Evolutionary conservation across 495 filamentous ascomycete genomes (phyloP).

Genomic region (Neurospora hispaniola): DNA sequence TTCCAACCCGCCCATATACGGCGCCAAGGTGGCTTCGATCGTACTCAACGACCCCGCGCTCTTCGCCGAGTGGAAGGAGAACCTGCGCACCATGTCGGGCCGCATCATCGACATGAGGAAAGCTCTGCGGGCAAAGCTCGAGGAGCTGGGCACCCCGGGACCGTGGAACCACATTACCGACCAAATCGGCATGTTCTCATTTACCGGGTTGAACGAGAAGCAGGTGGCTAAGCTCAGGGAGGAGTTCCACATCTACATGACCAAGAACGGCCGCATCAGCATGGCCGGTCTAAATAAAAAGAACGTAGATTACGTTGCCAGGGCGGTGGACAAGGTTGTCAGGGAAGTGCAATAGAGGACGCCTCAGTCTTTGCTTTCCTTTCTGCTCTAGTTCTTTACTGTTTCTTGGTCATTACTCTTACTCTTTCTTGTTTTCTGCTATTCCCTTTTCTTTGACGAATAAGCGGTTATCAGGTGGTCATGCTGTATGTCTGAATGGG

Average conservation of each 20-base stretch:
- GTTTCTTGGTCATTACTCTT: background rate
- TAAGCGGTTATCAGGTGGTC: background rate
- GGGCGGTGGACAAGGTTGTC: constrained; percentile 78
- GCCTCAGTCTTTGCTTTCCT: background rate
- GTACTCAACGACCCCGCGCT: constrained; percentile 74
- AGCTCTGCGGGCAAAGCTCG: constrained; percentile 62
- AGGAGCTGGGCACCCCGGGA: constrained; percentile 74
- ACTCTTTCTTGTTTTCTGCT: background rate
- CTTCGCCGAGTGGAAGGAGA: constrained; percentile 90
- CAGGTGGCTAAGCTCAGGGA: constrained; percentile 76
- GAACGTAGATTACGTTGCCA: constrained; percentile 88
- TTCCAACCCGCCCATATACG: constrained; percentile 90
- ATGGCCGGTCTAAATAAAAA: constrained; percentile 90
- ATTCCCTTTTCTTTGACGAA: background rate
- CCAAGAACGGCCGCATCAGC: constrained; percentile 94
- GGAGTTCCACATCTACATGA: constrained; percentile 92
- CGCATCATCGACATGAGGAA: constrained; percentile 85
- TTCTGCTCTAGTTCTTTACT: background rate
- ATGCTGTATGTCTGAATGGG: background rate
- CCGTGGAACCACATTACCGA: constrained; percentile 94
- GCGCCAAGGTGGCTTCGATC: constrained; percentile 72
- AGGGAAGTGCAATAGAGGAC: constrained; percentile 39
- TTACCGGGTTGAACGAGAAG: constrained; percentile 76
- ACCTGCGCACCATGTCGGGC: constrained; percentile 87
- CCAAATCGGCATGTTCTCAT: constrained; percentile 99